These are phyloP conservation scores for Fusarium sacchari DNA, from an alignment of 2,329 filamentous ascomycete genomes.

Conservation along the genomic window DNA sequence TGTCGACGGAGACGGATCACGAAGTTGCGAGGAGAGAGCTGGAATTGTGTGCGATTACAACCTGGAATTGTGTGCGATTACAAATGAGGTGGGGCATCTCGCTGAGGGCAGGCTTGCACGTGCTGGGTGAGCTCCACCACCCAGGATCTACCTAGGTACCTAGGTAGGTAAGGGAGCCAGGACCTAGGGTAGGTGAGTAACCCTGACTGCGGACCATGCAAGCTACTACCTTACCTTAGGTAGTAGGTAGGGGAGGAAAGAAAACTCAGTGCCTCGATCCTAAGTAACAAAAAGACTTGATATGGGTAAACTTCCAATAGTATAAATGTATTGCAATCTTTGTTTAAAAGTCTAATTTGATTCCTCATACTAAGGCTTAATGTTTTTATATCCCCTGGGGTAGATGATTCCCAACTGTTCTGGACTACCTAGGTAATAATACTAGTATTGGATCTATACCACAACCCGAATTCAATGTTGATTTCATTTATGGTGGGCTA, in stretches of 20 bases:
- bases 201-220: not conserved
- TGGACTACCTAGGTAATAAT: no score
- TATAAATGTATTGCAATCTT: no score
- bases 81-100: constrained; percentile 25
- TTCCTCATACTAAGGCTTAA: no score
- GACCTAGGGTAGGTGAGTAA: not conserved
- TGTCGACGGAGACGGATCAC: constrained; percentile 43
- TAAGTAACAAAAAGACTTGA: not conserved
- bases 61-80: constrained; percentile 46
- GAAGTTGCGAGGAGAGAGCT: constrained; percentile 42
- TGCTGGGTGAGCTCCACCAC: not conserved
- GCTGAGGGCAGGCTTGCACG: constrained; percentile 21
- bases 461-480: not conserved
- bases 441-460: not conserved
- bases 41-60: constrained; percentile 45
- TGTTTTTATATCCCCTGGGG: no score
- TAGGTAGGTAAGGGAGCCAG: no score
- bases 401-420: not conserved
- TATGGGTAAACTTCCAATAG: no score
- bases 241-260: not conserved
- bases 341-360: no score
- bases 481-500: not conserved
- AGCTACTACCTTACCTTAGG: no score
- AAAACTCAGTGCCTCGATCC: not conserved
- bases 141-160: not conserved